Conservation (phyloP, 345 rosid species). For the Pistacia integerrima region DNA sequence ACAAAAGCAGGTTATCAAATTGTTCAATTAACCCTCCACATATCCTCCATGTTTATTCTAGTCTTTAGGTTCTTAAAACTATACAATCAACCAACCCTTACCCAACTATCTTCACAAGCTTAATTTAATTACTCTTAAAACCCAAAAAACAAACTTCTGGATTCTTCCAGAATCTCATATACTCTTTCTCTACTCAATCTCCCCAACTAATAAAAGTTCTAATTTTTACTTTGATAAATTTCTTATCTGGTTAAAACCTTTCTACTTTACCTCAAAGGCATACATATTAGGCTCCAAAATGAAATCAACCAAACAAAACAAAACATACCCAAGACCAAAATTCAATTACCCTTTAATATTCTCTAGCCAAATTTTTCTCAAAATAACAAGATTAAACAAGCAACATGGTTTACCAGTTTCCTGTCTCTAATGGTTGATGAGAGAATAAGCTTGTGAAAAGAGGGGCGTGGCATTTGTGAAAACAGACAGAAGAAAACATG, state of each 20-base stretch:
- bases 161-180: neutral
- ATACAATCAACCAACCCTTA: neutral
- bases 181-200: neutral
- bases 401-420: slow-evolving; percentile 54
- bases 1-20: no score
- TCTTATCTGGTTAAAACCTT: neutral
- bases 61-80: neutral
- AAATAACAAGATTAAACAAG: neutral
- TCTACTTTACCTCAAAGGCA: neutral
- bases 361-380: neutral
- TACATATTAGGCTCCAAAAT: neutral
- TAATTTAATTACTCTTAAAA: neutral
- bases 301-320: neutral
- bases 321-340: slow-evolving; percentile 4
- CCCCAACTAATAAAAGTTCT: neutral
- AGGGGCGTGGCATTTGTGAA: slow-evolving; percentile 67
- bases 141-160: neutral
- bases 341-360: neutral
- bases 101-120: neutral
- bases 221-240: neutral
- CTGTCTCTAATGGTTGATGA: slow-evolving; percentile 62
- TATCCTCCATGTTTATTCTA: neutral
- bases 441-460: slow-evolving; percentile 74
- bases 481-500: slow-evolving; percentile 46
- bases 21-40: neutral